Evolutionary conservation across 371 early-diverging fungal genomes (phyloP).

Genomic region (Massospora cicadina): DNA sequence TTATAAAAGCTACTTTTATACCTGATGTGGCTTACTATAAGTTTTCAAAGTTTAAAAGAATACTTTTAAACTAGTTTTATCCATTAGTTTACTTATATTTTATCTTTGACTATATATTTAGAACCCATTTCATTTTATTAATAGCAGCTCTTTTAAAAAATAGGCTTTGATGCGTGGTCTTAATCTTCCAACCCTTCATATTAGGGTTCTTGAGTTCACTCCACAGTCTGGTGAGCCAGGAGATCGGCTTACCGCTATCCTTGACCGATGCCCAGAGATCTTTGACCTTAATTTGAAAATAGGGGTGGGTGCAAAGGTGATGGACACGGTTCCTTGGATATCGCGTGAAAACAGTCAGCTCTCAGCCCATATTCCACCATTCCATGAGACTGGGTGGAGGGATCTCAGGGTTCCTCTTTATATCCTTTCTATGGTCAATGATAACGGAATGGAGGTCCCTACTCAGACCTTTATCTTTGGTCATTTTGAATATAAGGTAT

Average conservation of each 20-base stretch:
- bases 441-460: conserved; percentile 12
- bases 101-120: too few relatives aligned
- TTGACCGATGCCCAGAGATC: conserved; percentile 1
- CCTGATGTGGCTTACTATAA: too few relatives aligned
- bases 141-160: too few relatives aligned
- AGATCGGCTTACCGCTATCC: background rate
- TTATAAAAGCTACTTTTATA: too few relatives aligned
- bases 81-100: too few relatives aligned
- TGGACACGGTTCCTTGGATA: conserved; percentile 6
- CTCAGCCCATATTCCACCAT: conserved; percentile 16
- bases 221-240: conserved; percentile 2
- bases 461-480: conserved; percentile 20
- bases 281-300: conserved; percentile 1
- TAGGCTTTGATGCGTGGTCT: background rate
- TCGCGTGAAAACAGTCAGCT: conserved; percentile 4
- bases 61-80: too few relatives aligned
- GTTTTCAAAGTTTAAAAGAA: too few relatives aligned
- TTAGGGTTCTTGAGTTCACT: conserved; percentile 7
- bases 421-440: conserved; percentile 17
- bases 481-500: conserved; percentile 11
- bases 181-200: conserved; percentile 5
- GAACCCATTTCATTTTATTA: too few relatives aligned
- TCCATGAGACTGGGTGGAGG: conserved; percentile 20
- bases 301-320: conserved; percentile 2
- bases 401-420: conserved; percentile 20